A percentile compares a stretch with the other conserved stretches of the same genome.
Conservation (phyloP, 768 basidiomycete genomes). For the Clathrus columnatus region DNA sequence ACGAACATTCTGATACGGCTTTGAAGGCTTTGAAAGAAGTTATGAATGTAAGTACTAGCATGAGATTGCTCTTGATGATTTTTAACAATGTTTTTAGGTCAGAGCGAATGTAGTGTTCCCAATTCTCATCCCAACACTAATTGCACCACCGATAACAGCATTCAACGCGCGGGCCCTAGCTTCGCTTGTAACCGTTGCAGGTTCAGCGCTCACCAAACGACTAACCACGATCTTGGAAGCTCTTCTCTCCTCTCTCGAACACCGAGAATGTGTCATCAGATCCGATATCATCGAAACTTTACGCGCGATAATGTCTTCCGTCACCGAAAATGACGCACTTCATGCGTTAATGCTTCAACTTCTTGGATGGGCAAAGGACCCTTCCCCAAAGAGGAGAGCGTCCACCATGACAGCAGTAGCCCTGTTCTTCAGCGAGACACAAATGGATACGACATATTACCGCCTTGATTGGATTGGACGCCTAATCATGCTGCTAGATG, state of each 20-base stretch:
- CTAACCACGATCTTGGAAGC: constrained; percentile 71
- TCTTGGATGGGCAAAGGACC: constrained; percentile 83
- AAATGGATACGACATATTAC: constrained; percentile 76
- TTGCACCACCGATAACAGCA: constrained; percentile 80
- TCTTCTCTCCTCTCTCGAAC: constrained; percentile 68
- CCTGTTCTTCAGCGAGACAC: constrained; percentile 74
- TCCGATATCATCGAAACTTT: constrained; percentile 69
- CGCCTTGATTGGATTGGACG: constrained; percentile 93
- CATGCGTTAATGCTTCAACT: constrained; percentile 84
- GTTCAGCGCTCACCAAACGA: constrained; percentile 78
- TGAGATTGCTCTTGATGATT: background rate
- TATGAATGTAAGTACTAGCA: constrained; percentile 60
- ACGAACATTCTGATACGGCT: constrained; percentile 91
- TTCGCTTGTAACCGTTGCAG: constrained; percentile 89
- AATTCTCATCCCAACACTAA: constrained; percentile 88
- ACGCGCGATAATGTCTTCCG: constrained; percentile 63
- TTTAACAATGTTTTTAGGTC: constrained; percentile 42
- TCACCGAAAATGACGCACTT: constrained; percentile 79
- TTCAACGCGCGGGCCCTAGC: constrained; percentile 92
- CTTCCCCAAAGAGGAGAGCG: constrained; percentile 58
- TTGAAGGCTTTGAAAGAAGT: constrained; percentile 89
- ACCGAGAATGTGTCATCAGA: constrained; percentile 55
- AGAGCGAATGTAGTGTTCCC: constrained; percentile 96
- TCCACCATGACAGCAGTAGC: constrained; percentile 74
- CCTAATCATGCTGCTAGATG: constrained; percentile 75